phyloP scores from a whole-genome alignment of 1,284 basidiomycete genomes.

The Fistulinella cinereoalba region DNA sequence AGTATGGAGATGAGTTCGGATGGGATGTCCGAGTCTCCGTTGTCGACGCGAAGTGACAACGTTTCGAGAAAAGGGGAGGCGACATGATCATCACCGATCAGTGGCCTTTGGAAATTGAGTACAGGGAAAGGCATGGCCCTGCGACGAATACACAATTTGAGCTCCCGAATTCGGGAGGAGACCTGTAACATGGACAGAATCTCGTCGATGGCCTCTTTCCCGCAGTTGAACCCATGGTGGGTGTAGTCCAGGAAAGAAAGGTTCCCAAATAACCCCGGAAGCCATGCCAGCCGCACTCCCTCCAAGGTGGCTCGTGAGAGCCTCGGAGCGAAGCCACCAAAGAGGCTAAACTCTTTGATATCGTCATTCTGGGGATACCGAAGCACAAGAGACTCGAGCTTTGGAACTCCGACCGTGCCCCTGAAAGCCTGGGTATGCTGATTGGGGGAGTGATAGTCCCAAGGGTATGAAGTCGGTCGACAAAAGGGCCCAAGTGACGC shows the following conservation, averaged over 20 bases:
- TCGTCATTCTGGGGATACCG: constrained; percentile 64
- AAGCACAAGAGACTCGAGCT: constrained; percentile 55
- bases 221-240: constrained; percentile 53
- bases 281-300: constrained; percentile 60
- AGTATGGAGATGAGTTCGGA: constrained; percentile 47
- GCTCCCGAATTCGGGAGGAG: constrained; percentile 43
- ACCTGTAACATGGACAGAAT: constrained; percentile 47
- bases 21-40: constrained; percentile 49
- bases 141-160: constrained; percentile 42
- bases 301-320: constrained; percentile 54
- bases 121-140: constrained; percentile 18
- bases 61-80: constrained; percentile 40
- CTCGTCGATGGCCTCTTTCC: constrained; percentile 45
- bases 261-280: constrained; percentile 56
- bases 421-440: constrained; percentile 6
- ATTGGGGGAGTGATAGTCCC: constrained; percentile 22
- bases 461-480: constrained; percentile 27
- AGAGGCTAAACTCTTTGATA: constrained; percentile 59
- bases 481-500: constrained; percentile 52
- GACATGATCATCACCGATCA: constrained; percentile 19
- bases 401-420: constrained; percentile 32
- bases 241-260: constrained; percentile 61
- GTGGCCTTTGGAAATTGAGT: constrained; percentile 10
- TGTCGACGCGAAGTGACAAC: constrained; percentile 44
- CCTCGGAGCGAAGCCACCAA: constrained; percentile 58